A percentile compares a stretch with the other conserved stretches of the same genome.
Evolutionary conservation across 1,284 basidiomycete species (phyloP).

Genomic region (Schizophyllum amplum): DNA sequence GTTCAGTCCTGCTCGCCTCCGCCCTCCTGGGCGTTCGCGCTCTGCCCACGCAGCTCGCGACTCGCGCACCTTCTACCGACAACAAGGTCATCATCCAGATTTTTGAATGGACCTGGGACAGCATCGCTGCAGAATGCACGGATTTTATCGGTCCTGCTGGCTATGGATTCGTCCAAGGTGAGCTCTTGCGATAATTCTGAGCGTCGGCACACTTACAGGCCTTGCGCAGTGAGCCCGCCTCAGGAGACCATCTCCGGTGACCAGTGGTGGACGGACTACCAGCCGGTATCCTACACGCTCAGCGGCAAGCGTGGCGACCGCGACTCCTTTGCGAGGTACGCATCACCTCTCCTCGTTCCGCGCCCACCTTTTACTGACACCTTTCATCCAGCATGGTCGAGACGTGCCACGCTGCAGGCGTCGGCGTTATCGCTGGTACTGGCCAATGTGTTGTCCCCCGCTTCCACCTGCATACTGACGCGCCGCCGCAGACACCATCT

Average conservation of each 20-base stretch:
- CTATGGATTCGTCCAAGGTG: slow-evolving; percentile 37
- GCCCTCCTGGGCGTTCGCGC: background rate
- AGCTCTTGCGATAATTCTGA: background rate
- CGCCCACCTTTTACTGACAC: background rate
- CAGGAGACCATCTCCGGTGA: slow-evolving; percentile 39
- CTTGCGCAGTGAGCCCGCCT: slow-evolving; percentile 36
- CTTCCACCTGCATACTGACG: slow-evolving; percentile 10
- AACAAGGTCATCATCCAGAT: slow-evolving; percentile 38
- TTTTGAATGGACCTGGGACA: slow-evolving; percentile 34
- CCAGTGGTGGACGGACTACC: slow-evolving; percentile 68
- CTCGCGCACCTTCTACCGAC: slow-evolving; percentile 23
- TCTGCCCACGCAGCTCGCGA: background rate
- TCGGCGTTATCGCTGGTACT: slow-evolving; percentile 50
- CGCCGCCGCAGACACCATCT: slow-evolving; percentile 40
- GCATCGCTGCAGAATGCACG: slow-evolving; percentile 30
- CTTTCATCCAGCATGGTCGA: slow-evolving; percentile 41
- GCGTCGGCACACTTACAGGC: background rate
- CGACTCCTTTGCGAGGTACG: slow-evolving; percentile 33
- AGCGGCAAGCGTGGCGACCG: slow-evolving; percentile 52
- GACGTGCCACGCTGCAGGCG: slow-evolving; percentile 53
- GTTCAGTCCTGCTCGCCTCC: background rate
- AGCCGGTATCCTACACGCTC: slow-evolving; percentile 55
- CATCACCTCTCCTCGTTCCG: background rate
- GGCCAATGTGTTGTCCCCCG: slow-evolving; percentile 5
- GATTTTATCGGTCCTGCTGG: slow-evolving; percentile 30